Evolutionary conservation across 148 eudicot genomes (phyloP), one percentile per base, ranked within the genome.

Genomic region (Silene latifolia): DNA sequence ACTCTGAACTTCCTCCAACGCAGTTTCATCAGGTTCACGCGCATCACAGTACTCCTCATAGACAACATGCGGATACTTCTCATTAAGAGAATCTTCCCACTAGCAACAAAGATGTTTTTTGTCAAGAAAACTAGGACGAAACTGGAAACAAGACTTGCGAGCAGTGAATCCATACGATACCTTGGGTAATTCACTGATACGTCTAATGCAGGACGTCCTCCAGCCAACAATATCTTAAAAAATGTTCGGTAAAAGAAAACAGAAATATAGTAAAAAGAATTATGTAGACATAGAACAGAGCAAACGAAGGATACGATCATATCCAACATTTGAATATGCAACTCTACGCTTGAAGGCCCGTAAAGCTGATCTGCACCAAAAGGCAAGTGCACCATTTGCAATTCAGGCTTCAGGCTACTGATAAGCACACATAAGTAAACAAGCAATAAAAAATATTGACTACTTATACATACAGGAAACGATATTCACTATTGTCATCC

Each of bases 151-250:
- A 23, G 73, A 75, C 51, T 61, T 39, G 44, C 0, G 44, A 39
- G 0, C 24, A 9, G 56, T 78, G 32, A 56, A 70, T 20, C 73
- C 76, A 8, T 67, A 69, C 32, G 19, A 48, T 85, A 96, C 99
- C 98, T 90, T 88, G n/a, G 99, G 99, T 80, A 96, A 85, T 77
- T 96, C 98, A 81, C 71, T 84, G 68, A 77, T 80, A 25, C 91
- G 94, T 79, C 99, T 87, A 32, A 96, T 92, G 76, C 92, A 90
- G 70, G 99, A 88, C 42, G 99, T 96, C 82, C 99, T 84, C 98
- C 98, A 96, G 51, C 99, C 99, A 54, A 96, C 99, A 67, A 96
- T 89, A 83, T 92, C 99, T 96, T 73, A 71, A 69, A 14, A 17
- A 73, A 42, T 10, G 79, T 59, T 79, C 61, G 25, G 76, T 85